Evolutionary conservation across 768 basidiomycete genomes (phyloP), one percentile per base, ranked within the genome.

Genomic region (Neoboletus subvelutipes): DNA sequence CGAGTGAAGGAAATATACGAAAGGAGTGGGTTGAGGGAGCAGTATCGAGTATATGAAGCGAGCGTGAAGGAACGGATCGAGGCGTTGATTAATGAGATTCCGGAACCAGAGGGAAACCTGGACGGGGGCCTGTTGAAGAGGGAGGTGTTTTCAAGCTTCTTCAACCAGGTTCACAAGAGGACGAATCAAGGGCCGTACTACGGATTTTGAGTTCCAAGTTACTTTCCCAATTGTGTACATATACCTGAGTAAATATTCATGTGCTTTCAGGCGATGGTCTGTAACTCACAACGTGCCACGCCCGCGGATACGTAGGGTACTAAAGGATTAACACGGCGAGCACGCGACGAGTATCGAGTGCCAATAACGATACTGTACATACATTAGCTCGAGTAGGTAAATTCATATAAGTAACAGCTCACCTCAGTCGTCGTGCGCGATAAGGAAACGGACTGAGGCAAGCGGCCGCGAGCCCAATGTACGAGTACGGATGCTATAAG

Each of bases 1-100:
- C 28, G 53, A 4, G 53, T 54, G 18, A 54, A 50, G 36, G 46
- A 50, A 28, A n/a, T 54, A 20, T 54, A 54, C 12, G 53, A 54
- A 31, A 34, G 20, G 28, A 39, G 29, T 20, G 46, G 53, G 17
- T 13, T 54, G 28, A 50, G n/a, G 28, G 53, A 54, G 34, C 53
- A 18, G 10, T 54, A 54, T 50, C 34, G 2, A 28, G 11, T 39
- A 6, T 50, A 49, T 20, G 53, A 54, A n/a, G 9, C 8, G 7
- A 31, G n/a, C 17, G 1, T 50, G n/a, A 50, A 54, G 36, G 28
- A 39, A 20, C 26, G 15, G 20, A 26, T 54, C 20, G 47, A 54
- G 5, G 49, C 12, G 4, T 12, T 40, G 48, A 52, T 52, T 24
- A 17, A 39, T 1, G 28, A 12, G 4, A 24, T 54, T 15, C 53